Evolutionary conservation across 2,329 filamentous ascomycete species (phyloP).

Genomic region (Trichoderma cornu-damae): DNA sequence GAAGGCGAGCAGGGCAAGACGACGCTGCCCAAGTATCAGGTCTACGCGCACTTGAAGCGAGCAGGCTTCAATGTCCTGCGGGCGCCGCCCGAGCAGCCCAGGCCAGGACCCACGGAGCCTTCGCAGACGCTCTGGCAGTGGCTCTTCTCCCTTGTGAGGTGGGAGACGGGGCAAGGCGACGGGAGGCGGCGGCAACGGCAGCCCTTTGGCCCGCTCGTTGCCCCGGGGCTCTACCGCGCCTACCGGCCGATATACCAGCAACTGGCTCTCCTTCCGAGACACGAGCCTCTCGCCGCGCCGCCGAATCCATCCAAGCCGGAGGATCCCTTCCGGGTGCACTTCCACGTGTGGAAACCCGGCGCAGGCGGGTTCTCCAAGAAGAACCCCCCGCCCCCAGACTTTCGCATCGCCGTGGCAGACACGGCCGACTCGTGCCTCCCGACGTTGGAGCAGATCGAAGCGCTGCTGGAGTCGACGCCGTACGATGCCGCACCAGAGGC

Average conservation of each 20-base stretch:
- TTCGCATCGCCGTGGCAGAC: constrained; percentile 76
- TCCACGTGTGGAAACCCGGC: constrained; percentile 70
- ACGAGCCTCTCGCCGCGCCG: constrained; percentile 49
- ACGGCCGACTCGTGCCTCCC: constrained; percentile 68
- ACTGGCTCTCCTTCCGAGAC: constrained; percentile 66
- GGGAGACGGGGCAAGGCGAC: constrained; percentile 12
- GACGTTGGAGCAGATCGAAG: constrained; percentile 63
- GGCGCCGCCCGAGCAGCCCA: constrained; percentile 42
- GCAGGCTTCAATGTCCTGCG: constrained; percentile 76
- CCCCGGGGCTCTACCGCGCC: constrained; percentile 59
- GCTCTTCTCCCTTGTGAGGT: constrained; percentile 46
- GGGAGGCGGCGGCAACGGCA: constrained; percentile 26
- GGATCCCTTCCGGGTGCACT: constrained; percentile 67
- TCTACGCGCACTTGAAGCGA: constrained; percentile 80
- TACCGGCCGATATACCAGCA: constrained; percentile 70
- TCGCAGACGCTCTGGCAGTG: constrained; percentile 44
- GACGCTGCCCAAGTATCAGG: constrained; percentile 74
- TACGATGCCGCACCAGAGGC: constrained; percentile 52
- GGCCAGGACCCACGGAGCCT: constrained; percentile 20
- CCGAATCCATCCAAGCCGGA: constrained; percentile 27
- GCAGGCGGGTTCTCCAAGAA: constrained; percentile 67
- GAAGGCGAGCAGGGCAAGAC: constrained; percentile 58
- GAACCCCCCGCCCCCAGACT: constrained; percentile 73
- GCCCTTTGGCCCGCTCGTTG: constrained; percentile 53
- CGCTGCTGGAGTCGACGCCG: constrained; percentile 68